Percentiles rank a stretch among this genome's conserved stretches.
phyloP scores from a whole-genome alignment of 805 yeast species.

The Ogataea zsoltii region DNA sequence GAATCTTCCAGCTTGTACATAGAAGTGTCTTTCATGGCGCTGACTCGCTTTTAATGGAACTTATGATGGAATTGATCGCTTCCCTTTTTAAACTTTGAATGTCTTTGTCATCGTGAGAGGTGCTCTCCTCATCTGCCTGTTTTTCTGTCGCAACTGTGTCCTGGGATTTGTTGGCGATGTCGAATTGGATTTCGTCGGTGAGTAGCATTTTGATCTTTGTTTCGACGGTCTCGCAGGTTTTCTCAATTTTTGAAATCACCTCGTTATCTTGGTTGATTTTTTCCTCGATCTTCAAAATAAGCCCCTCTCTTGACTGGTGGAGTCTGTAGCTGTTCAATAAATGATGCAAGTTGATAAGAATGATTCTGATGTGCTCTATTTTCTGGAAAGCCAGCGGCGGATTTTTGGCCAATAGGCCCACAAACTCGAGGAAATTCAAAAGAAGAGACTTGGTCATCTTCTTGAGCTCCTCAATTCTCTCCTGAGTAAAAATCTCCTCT shows the following conservation, averaged over 20 bases:
- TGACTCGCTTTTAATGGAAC: slow-evolving; percentile 4
- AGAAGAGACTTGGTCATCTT: slow-evolving; percentile 76
- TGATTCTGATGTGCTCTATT: slow-evolving; percentile 75
- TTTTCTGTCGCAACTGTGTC: slow-evolving; percentile 8
- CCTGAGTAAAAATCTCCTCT: slow-evolving; percentile 42
- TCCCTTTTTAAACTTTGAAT: slow-evolving; percentile 17
- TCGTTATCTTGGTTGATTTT: slow-evolving; percentile 47
- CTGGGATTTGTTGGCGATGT: slow-evolving; percentile 1
- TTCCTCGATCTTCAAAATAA: slow-evolving; percentile 70
- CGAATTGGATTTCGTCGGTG: slow-evolving; percentile 21
- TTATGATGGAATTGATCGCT: slow-evolving; percentile 16
- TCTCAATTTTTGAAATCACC: slow-evolving; percentile 44
- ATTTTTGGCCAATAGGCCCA: slow-evolving; percentile 72
- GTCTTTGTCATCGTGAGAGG: slow-evolving; percentile 11
- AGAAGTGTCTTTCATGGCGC: not conserved
- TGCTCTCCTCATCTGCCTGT: slow-evolving; percentile 14
- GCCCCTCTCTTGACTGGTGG: slow-evolving; percentile 89
- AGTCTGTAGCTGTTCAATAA: slow-evolving; percentile 89
- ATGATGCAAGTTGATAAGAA: slow-evolving; percentile 89
- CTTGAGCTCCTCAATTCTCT: slow-evolving; percentile 73
- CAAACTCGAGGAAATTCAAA: slow-evolving; percentile 76
- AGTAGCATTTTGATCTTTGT: slow-evolving; percentile 32
- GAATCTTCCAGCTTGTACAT: slow-evolving; percentile 1
- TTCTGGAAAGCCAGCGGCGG: slow-evolving; percentile 63
- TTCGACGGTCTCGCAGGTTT: slow-evolving; percentile 42